Evolutionary conservation across 495 filamentous ascomycete species (phyloP).

Genomic region (Penicillium coprophilum): DNA sequence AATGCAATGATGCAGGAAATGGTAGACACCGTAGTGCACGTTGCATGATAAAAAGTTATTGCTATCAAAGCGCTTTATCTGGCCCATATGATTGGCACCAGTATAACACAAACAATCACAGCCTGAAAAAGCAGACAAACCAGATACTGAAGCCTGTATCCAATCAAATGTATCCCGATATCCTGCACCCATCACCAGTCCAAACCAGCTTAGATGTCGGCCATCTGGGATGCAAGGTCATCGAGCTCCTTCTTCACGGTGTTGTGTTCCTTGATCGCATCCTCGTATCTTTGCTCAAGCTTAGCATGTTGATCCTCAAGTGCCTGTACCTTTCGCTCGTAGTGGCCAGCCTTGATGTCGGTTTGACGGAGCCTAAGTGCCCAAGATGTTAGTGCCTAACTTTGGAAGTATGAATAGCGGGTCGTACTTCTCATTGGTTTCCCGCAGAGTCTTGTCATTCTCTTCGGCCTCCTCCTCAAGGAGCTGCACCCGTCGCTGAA

Average conservation of each 20-base stretch:
- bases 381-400: constrained; percentile 21
- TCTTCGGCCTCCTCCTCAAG: constrained; percentile 97
- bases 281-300: constrained; percentile 97
- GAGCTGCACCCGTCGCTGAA: constrained; percentile 89
- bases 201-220: constrained; percentile 68
- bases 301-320: constrained; percentile 83
- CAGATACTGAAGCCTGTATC: constrained; percentile 31
- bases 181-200: constrained; percentile 26
- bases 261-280: constrained; percentile 84
- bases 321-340: constrained; percentile 98
- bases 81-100: constrained; percentile 26
- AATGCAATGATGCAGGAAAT: constrained; percentile 4
- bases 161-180: constrained; percentile 35
- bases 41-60: constrained; percentile 19
- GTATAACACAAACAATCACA: constrained; percentile 27
- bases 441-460: constrained; percentile 88
- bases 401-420: background rate
- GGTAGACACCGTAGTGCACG: constrained; percentile 19
- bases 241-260: constrained; percentile 87
- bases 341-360: constrained; percentile 98
- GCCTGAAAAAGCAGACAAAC: constrained; percentile 30
- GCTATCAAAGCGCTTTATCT: constrained; percentile 27
- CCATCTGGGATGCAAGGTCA: constrained; percentile 82
- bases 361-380: constrained; percentile 84
- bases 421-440: constrained; percentile 96